These are phyloP conservation scores for barrel medic (Medicago truncatula) DNA, from an alignment of 306 rosid genomes.

Conservation along the genomic window MtrunA17r5.0-ANR NC_053042.1:56306501-56307000, in stretches of 20 bases:
- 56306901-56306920: conserved; percentile 10
- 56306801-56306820: conserved; percentile 55
- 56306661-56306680: conserved; percentile 59
- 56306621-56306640: conserved; percentile 24
- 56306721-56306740: conserved; percentile 94
- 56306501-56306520: too few relatives aligned
- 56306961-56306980: conserved; percentile 97
- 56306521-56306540: too few relatives aligned
- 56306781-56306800: conserved; percentile 91
- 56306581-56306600: too few relatives aligned
- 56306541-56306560: too few relatives aligned
- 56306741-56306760: conserved; percentile 98
- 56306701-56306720: conserved; percentile 94
- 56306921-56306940: conserved; percentile 35
- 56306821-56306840: conserved; percentile 3
- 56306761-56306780: conserved; percentile 99
- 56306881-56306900: neutral
- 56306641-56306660: conserved; percentile 32
- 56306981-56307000: conserved; percentile 93
- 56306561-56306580: too few relatives aligned
- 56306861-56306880: neutral
- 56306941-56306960: conserved; percentile 36
- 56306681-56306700: conserved; percentile 58
- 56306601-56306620: conserved; percentile 6
- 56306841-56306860: neutral